phyloP scores from a whole-genome alignment of 2,329 filamentous ascomycete genomes.

The Diplocarpon mali region DNA sequence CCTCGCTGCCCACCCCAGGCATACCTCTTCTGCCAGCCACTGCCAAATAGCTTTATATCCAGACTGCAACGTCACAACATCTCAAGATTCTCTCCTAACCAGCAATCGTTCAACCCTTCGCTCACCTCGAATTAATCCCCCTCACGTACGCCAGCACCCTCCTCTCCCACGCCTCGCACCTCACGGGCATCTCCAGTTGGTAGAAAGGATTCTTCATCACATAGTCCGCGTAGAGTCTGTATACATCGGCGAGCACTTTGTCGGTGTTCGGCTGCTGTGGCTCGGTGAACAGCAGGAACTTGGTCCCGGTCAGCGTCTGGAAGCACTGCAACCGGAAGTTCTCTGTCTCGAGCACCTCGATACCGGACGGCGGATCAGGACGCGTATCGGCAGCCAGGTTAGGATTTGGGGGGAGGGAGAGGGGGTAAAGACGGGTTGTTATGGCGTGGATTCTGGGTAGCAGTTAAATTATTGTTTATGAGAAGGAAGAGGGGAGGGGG shows the following conservation, averaged over 20 bases:
- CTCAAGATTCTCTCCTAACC: too few species aligned
- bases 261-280: conserved; percentile 64
- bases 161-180: conserved; percentile 90
- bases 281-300: conserved; percentile 94
- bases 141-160: conserved; percentile 73
- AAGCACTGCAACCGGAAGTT: conserved; percentile 96
- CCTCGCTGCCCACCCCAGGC: too few species aligned
- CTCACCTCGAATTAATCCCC: conserved; percentile 45
- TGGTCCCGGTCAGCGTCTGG: conserved; percentile 85
- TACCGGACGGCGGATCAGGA: conserved; percentile 59
- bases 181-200: conserved; percentile 91
- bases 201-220: conserved; percentile 99
- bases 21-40: too few species aligned
- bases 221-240: conserved; percentile 91
- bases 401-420: conserved; percentile 36
- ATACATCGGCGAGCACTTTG: conserved; percentile 69
- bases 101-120: neutral
- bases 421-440: conserved; percentile 49
- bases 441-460: conserved; percentile 53
- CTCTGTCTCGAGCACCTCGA: conserved; percentile 88
- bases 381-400: conserved; percentile 38
- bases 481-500: neutral
- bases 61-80: too few species aligned
- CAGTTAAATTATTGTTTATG: conserved; percentile 5
- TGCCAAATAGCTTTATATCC: too few species aligned